Conservation (phyloP, 768 basidiomycete species). For the Mycena alexandri region DNA sequence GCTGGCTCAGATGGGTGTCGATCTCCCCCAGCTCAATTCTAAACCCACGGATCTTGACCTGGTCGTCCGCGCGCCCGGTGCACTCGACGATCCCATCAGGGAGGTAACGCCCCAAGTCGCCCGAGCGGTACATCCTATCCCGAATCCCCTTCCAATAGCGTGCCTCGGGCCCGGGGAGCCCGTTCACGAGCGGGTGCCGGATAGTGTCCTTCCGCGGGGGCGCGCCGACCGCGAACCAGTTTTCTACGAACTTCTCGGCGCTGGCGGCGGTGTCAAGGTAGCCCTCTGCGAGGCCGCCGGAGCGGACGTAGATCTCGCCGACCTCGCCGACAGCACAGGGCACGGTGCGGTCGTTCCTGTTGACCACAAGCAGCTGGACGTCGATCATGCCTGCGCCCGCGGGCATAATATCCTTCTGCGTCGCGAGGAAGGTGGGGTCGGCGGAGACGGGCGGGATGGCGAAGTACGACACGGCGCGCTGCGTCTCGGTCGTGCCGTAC, state of each 20-base stretch:
- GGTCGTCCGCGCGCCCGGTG: constrained; percentile 96
- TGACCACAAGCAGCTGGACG: constrained; percentile 96
- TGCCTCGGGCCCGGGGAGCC: constrained; percentile 77
- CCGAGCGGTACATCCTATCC: constrained; percentile 97
- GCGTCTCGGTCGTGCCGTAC: constrained; percentile 99
- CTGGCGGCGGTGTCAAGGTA: constrained; percentile 90
- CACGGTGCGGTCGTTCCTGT: constrained; percentile 85
- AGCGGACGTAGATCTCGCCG: constrained; percentile 98
- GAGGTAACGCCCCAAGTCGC: constrained; percentile 94
- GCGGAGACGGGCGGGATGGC: constrained; percentile 85
- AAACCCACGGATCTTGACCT: constrained; percentile 99
- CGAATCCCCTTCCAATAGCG: constrained; percentile 94
- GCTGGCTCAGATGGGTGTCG: constrained; percentile 94
- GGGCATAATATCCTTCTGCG: constrained; percentile 97
- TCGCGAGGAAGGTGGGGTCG: constrained; percentile 92
- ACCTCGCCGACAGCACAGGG: constrained; percentile 96
- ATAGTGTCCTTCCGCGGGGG: constrained; percentile 79
- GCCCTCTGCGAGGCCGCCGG: constrained; percentile 95
- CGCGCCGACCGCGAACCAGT: constrained; percentile 82
- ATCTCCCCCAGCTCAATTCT: constrained; percentile 98
- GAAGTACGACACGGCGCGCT: constrained; percentile 98
- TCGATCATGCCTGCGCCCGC: constrained; percentile 98
- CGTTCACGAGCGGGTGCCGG: constrained; percentile 62
- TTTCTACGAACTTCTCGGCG: constrained; percentile 90
- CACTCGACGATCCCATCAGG: constrained; percentile 96